Conservation (phyloP, 257 asterid genomes). For the Solanum bulbocastanum region DNA sequence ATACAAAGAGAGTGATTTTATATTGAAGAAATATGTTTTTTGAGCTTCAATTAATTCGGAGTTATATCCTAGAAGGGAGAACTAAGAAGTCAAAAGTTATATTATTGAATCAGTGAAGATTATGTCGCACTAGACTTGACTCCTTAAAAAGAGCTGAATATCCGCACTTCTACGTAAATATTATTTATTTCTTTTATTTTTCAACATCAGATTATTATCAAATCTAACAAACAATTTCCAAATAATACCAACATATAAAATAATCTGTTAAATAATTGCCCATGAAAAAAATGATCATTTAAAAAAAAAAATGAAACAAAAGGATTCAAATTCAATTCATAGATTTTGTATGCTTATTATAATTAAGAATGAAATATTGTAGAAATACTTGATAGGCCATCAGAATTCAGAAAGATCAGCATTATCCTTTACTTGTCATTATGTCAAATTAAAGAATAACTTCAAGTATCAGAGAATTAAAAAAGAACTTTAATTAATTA, state of each 20-base stretch:
- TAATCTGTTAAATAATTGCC: no score
- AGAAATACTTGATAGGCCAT: not conserved
- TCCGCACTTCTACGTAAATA: not conserved
- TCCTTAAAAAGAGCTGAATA: no score
- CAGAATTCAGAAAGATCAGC: not conserved
- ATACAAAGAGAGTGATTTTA: not conserved
- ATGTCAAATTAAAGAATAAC: not conserved
- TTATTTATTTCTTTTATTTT: no score
- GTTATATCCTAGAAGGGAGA: no score
- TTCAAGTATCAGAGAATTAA: not conserved
- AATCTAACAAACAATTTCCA: not conserved
- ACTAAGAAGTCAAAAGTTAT: no score
- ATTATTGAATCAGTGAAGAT: no score
- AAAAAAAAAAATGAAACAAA: not conserved
- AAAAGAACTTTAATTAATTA: no score
- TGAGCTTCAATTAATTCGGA: not conserved
- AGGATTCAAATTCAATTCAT: not conserved
- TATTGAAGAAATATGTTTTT: not conserved
- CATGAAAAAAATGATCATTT: not conserved
- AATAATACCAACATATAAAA: not conserved
- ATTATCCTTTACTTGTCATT: not conserved
- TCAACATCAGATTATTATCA: not conserved
- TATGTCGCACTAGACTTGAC: no score
- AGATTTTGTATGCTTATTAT: not conserved
- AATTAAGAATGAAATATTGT: not conserved